A percentile compares a stretch with the other conserved stretches of the same genome.
Conservation (phyloP, 352 stramenopile species). For the Phytophthora litchii region DNA sequence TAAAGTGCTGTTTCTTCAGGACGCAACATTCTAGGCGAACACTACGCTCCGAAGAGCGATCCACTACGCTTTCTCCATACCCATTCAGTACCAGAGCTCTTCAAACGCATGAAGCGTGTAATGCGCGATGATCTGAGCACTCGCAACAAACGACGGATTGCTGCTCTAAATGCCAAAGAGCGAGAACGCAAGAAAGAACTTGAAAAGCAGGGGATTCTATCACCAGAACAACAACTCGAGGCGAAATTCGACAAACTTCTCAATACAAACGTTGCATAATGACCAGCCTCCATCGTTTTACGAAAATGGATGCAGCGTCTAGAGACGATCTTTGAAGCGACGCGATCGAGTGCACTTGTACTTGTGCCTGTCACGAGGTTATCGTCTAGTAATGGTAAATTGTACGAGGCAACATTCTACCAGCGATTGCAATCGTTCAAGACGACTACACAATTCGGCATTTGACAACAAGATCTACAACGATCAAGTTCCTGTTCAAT, state of each 20-base stretch:
- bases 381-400: constrained; percentile 2
- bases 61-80: constrained; percentile 29
- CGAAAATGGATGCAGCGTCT: constrained; percentile 8
- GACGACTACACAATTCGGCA: neutral
- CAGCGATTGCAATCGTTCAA: neutral
- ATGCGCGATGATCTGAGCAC: constrained; percentile 34
- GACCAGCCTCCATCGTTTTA: neutral
- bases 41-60: constrained; percentile 21
- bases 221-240: constrained; percentile 39
- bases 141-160: constrained; percentile 38
- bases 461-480: neutral
- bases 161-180: constrained; percentile 33
- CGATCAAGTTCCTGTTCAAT: constrained; percentile 2
- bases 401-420: neutral
- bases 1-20: constrained; percentile 9
- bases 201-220: constrained; percentile 26
- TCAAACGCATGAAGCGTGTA: constrained; percentile 33
- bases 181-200: constrained; percentile 30
- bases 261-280: constrained; percentile 21
- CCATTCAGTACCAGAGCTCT: constrained; percentile 28
- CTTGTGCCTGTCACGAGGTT: constrained; percentile 7
- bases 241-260: constrained; percentile 40
- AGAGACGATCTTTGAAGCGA: constrained; percentile 22
- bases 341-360: constrained; percentile 7
- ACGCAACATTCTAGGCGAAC: constrained; percentile 34